Base-by-base conservation (phyloP, 768 basidiomycete genomes). In the Porpolomopsis calyptriformis region DNA sequence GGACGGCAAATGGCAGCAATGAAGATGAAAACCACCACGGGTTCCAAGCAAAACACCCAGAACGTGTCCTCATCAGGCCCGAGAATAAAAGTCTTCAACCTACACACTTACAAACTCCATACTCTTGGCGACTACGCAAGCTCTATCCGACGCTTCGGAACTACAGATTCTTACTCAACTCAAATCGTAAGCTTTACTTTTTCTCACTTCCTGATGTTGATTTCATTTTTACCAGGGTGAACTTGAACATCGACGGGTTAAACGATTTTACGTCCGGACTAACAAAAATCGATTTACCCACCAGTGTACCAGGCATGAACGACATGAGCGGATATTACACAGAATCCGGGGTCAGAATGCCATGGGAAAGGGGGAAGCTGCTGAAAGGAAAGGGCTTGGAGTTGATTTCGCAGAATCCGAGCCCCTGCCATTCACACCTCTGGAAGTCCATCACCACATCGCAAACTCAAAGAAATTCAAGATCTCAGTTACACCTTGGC, bases 91-190 rank as follows among this genome's bases (percentile, higher is more conserved):
- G 4, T 19, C 0, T 63, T 69, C 45, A 71, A 62, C 42, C 40
- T 69, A 1, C 8, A 23, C 0, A 67, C 60, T 0, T 60, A 59
- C 43, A 71, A 71, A 46, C 2, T 61, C 0, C 70, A 70, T 47
- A 50, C 59, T 0, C 50, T 71, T 0, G 65, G 64, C 0, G 57
- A 71, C 39, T 69, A 69, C 34, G 43, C 34, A 0, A 2, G 11
- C 0, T 51, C 52, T 0, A 68, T 71, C 6, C 18, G 34, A 1
- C 9, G 20, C 2, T 57, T 57, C 19, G 67, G 70, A 0, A 66
- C 66, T 1, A 64, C 61, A 0, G 67, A 71, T 25, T 60, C 59
- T 0, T 68, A 63, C 43, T 53, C 56, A 2, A 66, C 65, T 0
- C 58, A 64, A 24, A 49, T 52, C 1, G 68, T 68, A 46, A 1